Evolutionary conservation across 2,329 filamentous ascomycete species (phyloP).

Genomic region (Purpureocillium lavendulum): DNA sequence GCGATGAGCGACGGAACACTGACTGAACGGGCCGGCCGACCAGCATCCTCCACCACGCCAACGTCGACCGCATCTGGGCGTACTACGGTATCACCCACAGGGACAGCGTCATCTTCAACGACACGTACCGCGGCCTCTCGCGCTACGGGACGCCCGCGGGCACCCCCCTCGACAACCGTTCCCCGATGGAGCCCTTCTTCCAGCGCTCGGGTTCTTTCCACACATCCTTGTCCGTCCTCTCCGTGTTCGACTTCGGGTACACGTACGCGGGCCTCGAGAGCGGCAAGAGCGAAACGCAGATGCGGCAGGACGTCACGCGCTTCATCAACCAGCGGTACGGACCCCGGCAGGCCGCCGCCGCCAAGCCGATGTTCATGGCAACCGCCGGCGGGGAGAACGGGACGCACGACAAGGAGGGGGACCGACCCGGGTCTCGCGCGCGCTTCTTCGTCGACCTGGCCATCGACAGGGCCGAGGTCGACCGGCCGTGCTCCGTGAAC

Average conservation of each 20-base stretch:
- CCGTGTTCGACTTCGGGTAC: slow-evolving; percentile 28
- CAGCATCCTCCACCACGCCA: slow-evolving; percentile 41
- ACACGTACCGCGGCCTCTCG: slow-evolving; percentile 22
- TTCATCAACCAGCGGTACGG: slow-evolving; percentile 26
- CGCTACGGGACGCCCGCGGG: slow-evolving; percentile 32
- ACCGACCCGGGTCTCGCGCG: slow-evolving; percentile 12
- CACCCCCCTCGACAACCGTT: slow-evolving; percentile 31
- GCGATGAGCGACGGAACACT: background rate
- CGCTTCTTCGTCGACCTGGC: slow-evolving; percentile 26
- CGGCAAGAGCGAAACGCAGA: slow-evolving; percentile 19
- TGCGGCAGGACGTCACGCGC: slow-evolving; percentile 18
- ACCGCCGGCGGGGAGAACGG: too few relatives aligned
- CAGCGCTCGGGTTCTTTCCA: slow-evolving; percentile 27
- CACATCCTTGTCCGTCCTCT: slow-evolving; percentile 27
- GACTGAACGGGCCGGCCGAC: background rate
- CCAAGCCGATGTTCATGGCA: too few relatives aligned
- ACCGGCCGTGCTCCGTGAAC: slow-evolving; percentile 24
- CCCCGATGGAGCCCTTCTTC: slow-evolving; percentile 43
- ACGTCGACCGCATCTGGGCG: slow-evolving; percentile 58
- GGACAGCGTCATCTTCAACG: slow-evolving; percentile 22
- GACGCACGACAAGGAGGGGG: too few relatives aligned
- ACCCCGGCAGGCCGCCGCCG: background rate
- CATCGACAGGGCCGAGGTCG: slow-evolving; percentile 25
- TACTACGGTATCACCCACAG: slow-evolving; percentile 39
- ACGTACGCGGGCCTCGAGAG: slow-evolving; percentile 28